phyloP scores from a whole-genome alignment of 176 grass and related monocot species.

The Melocanna baccifera region DNA sequence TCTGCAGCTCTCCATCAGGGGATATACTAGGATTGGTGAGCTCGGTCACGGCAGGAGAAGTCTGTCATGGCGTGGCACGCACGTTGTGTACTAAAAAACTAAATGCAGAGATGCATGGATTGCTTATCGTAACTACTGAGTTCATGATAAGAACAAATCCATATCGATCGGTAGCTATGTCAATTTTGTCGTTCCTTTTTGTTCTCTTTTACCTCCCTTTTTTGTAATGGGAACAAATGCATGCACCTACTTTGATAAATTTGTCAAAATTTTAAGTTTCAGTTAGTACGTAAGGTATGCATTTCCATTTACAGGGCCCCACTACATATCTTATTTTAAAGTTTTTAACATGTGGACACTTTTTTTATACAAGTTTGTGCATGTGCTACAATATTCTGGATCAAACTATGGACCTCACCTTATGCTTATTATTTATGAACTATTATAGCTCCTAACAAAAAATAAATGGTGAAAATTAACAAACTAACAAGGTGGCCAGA shows the following conservation, averaged over 20 bases:
- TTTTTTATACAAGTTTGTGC: too few relatives aligned
- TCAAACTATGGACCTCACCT: too few relatives aligned
- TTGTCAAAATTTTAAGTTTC: too few relatives aligned
- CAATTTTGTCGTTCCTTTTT: neutral
- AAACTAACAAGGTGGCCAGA: neutral
- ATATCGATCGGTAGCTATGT: neutral
- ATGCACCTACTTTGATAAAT: neutral
- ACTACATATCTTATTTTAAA: too few relatives aligned
- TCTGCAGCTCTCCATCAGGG: too few relatives aligned
- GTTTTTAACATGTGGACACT: too few relatives aligned
- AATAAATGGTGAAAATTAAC: neutral
- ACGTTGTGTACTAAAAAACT: neutral
- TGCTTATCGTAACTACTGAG: neutral
- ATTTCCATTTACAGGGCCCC: too few relatives aligned
- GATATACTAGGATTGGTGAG: constrained; percentile 1
- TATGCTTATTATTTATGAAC: too few relatives aligned
- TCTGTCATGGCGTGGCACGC: neutral
- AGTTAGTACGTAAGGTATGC: too few relatives aligned
- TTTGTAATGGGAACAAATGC: neutral
- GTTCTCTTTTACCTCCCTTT: neutral
- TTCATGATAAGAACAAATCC: neutral
- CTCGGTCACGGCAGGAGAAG: neutral
- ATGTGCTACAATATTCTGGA: too few relatives aligned
- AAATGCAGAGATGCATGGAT: neutral
- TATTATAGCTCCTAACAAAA: too few relatives aligned